These are phyloP conservation scores for Carallia brachiata DNA, from an alignment of 345 rosid species.

Conservation along the genomic window DNA sequence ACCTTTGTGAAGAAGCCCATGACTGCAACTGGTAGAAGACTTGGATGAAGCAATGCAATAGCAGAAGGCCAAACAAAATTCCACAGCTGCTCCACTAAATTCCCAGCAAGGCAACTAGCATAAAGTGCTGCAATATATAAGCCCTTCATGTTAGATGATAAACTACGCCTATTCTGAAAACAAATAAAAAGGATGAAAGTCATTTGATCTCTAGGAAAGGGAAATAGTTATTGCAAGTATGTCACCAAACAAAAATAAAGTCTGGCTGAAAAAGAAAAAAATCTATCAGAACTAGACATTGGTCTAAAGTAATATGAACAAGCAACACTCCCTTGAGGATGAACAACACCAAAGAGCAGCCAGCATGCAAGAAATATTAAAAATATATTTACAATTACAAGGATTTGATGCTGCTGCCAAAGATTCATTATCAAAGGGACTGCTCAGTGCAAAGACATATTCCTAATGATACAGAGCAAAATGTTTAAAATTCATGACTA, in stretches of 20 bases:
- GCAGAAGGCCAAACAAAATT: slow-evolving; percentile 96
- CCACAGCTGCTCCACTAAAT: slow-evolving; percentile 92
- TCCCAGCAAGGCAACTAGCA: slow-evolving; percentile 73
- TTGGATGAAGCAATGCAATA: slow-evolving; percentile 85
- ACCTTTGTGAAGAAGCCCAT: slow-evolving; percentile 84
- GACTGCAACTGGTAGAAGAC: slow-evolving; percentile 93
- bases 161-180: neutral
- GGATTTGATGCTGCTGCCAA: too few species aligned
- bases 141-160: slow-evolving; percentile 10
- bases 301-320: neutral
- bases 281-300: neutral
- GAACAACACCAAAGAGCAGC: too few species aligned
- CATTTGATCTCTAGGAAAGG: neutral
- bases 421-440: too few species aligned
- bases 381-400: too few species aligned
- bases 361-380: too few species aligned
- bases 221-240: neutral
- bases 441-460: too few species aligned
- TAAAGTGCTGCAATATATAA: slow-evolving; percentile 54
- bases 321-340: neutral
- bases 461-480: neutral
- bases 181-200: too few species aligned
- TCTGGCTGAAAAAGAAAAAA: neutral
- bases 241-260: neutral
- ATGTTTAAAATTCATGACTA: neutral